phyloP scores from a whole-genome alignment of 306 rosid genomes.

The Pueraria montana region DNA sequence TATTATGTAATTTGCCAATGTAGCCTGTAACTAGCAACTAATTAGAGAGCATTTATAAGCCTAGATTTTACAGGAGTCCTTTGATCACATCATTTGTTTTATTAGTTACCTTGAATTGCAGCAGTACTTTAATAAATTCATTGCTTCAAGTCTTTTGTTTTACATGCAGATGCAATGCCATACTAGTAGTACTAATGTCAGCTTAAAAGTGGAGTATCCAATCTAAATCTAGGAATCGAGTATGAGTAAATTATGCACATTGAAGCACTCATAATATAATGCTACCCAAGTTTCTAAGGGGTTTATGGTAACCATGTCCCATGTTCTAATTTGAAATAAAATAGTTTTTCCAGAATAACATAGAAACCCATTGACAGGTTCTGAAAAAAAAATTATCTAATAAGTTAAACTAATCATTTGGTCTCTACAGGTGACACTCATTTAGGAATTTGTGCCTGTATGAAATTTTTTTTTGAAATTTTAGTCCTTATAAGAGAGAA shows the following conservation, averaged over 20 bases:
- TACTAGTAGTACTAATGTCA: neutral
- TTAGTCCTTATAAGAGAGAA: neutral
- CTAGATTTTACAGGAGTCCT: neutral
- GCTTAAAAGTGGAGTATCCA: neutral
- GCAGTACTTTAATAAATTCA: no score
- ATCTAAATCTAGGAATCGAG: neutral
- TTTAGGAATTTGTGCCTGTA: neutral
- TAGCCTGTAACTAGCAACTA: neutral
- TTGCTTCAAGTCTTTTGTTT: neutral
- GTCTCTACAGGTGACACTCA: neutral
- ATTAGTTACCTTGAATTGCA: neutral
- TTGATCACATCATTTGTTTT: neutral
- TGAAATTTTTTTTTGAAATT: neutral
- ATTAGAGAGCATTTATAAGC: neutral
- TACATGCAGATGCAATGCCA: neutral
- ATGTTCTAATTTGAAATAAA: conserved; percentile 19
- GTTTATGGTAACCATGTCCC: neutral
- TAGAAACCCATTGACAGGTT: conserved; percentile 6
- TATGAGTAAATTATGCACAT: neutral
- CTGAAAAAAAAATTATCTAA: neutral
- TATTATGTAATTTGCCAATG: neutral
- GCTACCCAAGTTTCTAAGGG: neutral
- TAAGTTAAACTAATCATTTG: neutral
- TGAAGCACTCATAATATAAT: neutral
- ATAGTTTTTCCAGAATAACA: neutral